These are phyloP conservation scores for Fusarium sp. DNA, from an alignment of 2,329 filamentous ascomycete genomes.

Conservation along the genomic window DNA sequence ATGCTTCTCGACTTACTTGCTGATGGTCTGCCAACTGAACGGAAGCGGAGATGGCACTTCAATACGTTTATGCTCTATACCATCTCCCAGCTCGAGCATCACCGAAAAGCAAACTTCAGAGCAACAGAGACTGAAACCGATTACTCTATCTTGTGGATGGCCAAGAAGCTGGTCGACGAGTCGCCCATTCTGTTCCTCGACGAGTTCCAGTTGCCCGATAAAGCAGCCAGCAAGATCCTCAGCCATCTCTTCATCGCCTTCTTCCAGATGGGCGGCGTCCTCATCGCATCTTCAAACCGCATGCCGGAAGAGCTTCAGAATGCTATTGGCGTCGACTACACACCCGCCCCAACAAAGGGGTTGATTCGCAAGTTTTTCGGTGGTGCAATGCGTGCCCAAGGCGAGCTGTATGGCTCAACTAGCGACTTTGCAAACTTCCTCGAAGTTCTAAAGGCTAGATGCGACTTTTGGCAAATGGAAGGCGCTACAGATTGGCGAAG, in stretches of 20 bases:
- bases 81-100: constrained; percentile 77
- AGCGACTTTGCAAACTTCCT: constrained; percentile 83
- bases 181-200: constrained; percentile 84
- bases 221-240: constrained; percentile 82
- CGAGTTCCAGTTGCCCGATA: constrained; percentile 86
- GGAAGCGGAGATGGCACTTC: constrained; percentile 84
- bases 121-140: constrained; percentile 54
- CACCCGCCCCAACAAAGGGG: constrained; percentile 66
- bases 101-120: constrained; percentile 61
- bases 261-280: constrained; percentile 84
- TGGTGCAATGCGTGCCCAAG: constrained; percentile 52
- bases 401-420: constrained; percentile 69
- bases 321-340: constrained; percentile 78
- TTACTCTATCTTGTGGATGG: constrained; percentile 79
- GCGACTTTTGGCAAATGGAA: constrained; percentile 88
- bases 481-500: constrained; percentile 78
- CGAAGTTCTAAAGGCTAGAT: constrained; percentile 80
- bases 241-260: constrained; percentile 83
- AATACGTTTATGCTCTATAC: constrained; percentile 88
- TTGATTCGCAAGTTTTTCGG: constrained; percentile 65
- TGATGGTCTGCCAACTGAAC: constrained; percentile 78
- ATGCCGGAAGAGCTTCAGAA: constrained; percentile 87
- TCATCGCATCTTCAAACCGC: constrained; percentile 84
- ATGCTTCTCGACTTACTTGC: constrained; percentile 90
- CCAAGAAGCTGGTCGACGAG: constrained; percentile 79